Conservation (phyloP, 768 basidiomycete species). For the Suillus clintonianus region DNA sequence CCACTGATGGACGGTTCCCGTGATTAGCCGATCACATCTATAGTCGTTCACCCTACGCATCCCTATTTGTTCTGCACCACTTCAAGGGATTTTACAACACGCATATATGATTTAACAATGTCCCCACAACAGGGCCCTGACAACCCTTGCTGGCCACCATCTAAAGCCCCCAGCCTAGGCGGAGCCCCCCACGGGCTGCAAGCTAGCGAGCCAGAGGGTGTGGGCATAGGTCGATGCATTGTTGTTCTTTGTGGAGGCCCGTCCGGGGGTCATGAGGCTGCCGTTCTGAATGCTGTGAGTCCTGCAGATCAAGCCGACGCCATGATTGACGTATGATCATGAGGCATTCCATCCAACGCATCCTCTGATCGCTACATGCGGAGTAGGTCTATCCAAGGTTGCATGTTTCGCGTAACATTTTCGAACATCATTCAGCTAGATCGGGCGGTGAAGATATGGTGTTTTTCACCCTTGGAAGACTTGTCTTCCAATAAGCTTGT, state of each 20-base stretch:
- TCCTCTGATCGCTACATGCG: constrained; percentile 76
- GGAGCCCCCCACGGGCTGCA: constrained; percentile 73
- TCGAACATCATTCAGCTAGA: constrained; percentile 52
- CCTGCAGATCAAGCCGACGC: not conserved
- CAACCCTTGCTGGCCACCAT: constrained; percentile 65
- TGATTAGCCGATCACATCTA: constrained; percentile 61
- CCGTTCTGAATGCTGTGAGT: constrained; percentile 65
- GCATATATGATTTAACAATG: constrained; percentile 65
- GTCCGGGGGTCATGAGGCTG: constrained; percentile 72
- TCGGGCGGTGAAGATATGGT: constrained; percentile 76
- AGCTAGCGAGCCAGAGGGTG: constrained; percentile 59
- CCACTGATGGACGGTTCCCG: constrained; percentile 21
- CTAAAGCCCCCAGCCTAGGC: constrained; percentile 49
- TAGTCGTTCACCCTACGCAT: constrained; percentile 60
- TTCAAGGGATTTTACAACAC: constrained; percentile 67
- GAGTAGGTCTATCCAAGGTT: constrained; percentile 45
- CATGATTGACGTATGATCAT: constrained; percentile 3
- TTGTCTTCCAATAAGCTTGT: constrained; percentile 39
- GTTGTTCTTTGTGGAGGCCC: constrained; percentile 67
- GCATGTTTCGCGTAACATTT: not conserved
- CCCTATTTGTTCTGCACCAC: constrained; percentile 70
- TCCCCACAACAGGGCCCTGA: constrained; percentile 34
- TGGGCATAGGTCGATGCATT: constrained; percentile 59
- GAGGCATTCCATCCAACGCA: constrained; percentile 69
- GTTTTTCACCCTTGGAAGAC: constrained; percentile 48